Evolutionary conservation across 257 asterid genomes (phyloP), one percentile per base, ranked within the genome.

Genomic region (Solanum ossicruentum): DNA sequence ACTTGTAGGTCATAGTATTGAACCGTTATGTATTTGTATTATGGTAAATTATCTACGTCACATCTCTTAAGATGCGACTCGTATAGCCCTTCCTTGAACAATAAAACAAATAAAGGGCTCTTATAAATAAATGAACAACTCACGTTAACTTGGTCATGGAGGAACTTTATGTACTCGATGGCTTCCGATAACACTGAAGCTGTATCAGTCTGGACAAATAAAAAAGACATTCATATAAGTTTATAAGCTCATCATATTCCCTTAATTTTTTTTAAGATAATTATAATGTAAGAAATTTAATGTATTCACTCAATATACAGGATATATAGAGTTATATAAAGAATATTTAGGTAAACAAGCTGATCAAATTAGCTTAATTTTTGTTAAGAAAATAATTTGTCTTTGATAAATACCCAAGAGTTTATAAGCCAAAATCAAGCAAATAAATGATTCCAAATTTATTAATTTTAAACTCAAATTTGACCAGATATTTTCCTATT

Each of bases 131-230:
- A 58, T 21, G 15, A 26, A 49, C 0, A 84, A 90, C 97, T 91
- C 93, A 95, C 98, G 90, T 87, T 85, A 84, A 95, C 93, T 94
- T 95, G 98, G 61, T 92, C 98, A 65, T 95, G 98, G 86, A 95
- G 95, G 85, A 93, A 93, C 86, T 94, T 94, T 56, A 95, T 95
- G 91, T 92, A 95, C 47, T 94, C 98, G 39, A 93, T 95, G 47
- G 97, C 95, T 89, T 95, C 98, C 12, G 98, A 93, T 32, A 95
- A 96, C 84, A 95, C 98, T 28, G 98, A 95, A 85, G 98, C 98
- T n/a, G 98, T 95, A 89, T 95, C 98, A 3, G 98, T 95, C 98
- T 95, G 95, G 36, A 77, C 77, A 9, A 41, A 55, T 23, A 20
- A 26, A 47, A n/a, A 32, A 3, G 36, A 32, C 6, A 36, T 36